A percentile compares a stretch with the other conserved stretches of the same genome.
These are phyloP conservation scores for Leccinum obscurum DNA, from an alignment of 768 basidiomycete genomes.

Conservation along the genomic window DNA sequence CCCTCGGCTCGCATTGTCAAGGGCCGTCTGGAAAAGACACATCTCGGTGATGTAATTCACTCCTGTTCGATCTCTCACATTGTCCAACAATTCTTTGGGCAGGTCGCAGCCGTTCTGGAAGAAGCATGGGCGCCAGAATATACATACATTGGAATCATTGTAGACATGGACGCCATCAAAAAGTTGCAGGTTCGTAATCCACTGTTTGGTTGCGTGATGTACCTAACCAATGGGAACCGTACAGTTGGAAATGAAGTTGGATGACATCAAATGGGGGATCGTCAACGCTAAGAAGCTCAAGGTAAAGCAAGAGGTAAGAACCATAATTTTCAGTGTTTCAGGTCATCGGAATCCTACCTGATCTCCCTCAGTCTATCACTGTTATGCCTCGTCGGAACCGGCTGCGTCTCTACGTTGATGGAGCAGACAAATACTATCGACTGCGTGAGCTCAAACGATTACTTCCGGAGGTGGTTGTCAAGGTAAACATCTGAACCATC, in stretches of 20 bases:
- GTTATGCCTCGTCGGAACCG: conserved; percentile 73
- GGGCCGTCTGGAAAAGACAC: conserved; percentile 91
- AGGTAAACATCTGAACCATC: conserved; percentile 45
- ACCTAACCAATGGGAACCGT: not conserved
- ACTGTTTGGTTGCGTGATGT: not conserved
- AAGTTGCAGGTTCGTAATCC: conserved; percentile 69
- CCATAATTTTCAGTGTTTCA: not conserved
- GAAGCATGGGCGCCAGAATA: conserved; percentile 95
- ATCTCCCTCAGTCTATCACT: conserved; percentile 60
- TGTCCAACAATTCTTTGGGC: not conserved
- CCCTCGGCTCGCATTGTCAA: conserved; percentile 98
- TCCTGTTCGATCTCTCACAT: not conserved
- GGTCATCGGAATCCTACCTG: not conserved
- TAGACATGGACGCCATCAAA: conserved; percentile 85
- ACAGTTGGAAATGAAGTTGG: conserved; percentile 88
- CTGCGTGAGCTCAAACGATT: conserved; percentile 85
- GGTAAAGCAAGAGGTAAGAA: conserved; percentile 76
- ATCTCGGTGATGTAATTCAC: conserved; percentile 80
- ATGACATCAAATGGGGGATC: conserved; percentile 92
- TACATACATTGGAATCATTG: conserved; percentile 89
- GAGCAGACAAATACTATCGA: conserved; percentile 75
- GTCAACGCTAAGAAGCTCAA: conserved; percentile 86
- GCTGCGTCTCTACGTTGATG: conserved; percentile 78
- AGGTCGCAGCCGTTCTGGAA: conserved; percentile 92
- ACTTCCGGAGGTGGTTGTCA: conserved; percentile 85